These are phyloP conservation scores for Tetragonia tetragonoides DNA, from an alignment of 148 eudicot genomes.

Conservation along the genomic window DNA sequence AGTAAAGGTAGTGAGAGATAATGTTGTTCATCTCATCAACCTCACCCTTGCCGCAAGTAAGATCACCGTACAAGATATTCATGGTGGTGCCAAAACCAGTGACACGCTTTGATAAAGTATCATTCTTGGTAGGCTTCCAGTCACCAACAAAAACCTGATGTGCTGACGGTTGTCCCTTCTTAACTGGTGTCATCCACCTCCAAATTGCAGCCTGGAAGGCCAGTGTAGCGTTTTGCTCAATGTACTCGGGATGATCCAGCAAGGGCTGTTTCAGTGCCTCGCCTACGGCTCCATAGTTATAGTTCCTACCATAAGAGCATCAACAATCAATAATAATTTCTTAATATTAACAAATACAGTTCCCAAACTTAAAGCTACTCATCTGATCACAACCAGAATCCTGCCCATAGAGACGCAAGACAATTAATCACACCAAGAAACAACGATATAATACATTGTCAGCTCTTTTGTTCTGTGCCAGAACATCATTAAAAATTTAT, in stretches of 20 bases:
- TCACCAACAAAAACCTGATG: conserved; percentile 72
- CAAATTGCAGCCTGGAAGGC: conserved; percentile 88
- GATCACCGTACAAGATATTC: conserved; percentile 81
- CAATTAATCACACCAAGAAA: no score
- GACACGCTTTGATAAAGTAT: conserved; percentile 62
- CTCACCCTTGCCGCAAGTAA: conserved; percentile 75
- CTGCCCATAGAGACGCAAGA: no score
- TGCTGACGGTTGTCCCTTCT: conserved; percentile 83
- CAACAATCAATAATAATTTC: neutral
- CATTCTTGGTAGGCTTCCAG: conserved; percentile 89
- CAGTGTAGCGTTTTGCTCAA: conserved; percentile 88
- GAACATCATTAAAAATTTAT: no score
- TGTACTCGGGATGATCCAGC: conserved; percentile 83
- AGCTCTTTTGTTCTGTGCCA: no score
- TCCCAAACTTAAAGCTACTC: neutral
- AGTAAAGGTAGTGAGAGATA: conserved; percentile 72
- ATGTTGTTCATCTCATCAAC: conserved; percentile 65
- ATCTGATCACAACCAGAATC: no score
- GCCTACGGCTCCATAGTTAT: conserved; percentile 73
- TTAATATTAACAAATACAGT: neutral
- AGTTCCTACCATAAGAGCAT: conserved; percentile 59
- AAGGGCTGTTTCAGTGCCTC: conserved; percentile 66
- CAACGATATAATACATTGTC: no score
- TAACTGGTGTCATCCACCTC: conserved; percentile 79
- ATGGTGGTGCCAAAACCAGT: conserved; percentile 95